phyloP scores from a whole-genome alignment of 805 yeast genomes.

The Kazachstania taianensis region DNA sequence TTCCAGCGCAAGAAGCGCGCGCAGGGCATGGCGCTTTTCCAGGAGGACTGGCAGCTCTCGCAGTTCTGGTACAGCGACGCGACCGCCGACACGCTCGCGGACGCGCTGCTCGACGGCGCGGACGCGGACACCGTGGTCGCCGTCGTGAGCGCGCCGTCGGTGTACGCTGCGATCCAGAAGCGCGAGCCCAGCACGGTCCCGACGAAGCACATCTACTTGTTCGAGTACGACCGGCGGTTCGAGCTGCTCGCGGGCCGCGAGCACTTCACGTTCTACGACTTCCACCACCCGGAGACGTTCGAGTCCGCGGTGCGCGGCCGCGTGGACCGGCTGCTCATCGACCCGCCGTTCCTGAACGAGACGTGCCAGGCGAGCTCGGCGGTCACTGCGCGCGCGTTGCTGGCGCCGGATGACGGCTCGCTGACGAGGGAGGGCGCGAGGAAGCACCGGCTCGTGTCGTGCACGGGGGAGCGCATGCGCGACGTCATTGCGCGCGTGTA shows the following conservation, averaged over 20 bases:
- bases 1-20: constrained; percentile 24
- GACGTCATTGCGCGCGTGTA: constrained; percentile 50
- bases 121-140: constrained; percentile 61
- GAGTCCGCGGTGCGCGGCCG: constrained; percentile 47
- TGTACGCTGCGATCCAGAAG: constrained; percentile 68
- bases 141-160: constrained; percentile 84
- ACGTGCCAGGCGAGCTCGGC: constrained; percentile 73
- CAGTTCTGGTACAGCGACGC: constrained; percentile 82
- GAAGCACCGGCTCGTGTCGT: constrained; percentile 49
- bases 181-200: constrained; percentile 44
- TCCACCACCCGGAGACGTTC: constrained; percentile 53
- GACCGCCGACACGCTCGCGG: constrained; percentile 61
- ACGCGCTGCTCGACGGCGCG: constrained; percentile 68
- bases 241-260: constrained; percentile 57
- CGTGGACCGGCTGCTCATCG: constrained; percentile 65
- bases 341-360: constrained; percentile 79
- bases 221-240: constrained; percentile 76
- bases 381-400: constrained; percentile 49
- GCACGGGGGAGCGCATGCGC: constrained; percentile 86
- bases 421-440: constrained; percentile 33
- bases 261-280: constrained; percentile 67
- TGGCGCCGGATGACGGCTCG: constrained; percentile 32
- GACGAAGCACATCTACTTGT: constrained; percentile 57
- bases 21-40: constrained; percentile 59
- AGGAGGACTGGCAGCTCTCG: constrained; percentile 90